These are phyloP conservation scores for Clausena lansium DNA, from an alignment of 345 rosid genomes.

Conservation along the genomic window DNA sequence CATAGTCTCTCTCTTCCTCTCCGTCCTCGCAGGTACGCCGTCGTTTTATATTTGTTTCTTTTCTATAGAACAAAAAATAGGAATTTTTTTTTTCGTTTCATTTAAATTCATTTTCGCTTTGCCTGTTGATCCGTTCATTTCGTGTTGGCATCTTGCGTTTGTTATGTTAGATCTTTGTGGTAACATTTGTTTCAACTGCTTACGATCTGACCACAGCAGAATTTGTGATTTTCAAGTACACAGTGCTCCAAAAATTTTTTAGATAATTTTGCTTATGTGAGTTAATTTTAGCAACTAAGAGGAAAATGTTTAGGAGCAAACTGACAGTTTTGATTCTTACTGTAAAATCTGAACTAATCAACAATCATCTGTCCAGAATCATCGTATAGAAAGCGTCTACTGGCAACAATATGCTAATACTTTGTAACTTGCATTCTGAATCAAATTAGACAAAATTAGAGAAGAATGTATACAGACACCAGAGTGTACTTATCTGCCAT, in stretches of 20 bases:
- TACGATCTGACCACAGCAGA: neutral
- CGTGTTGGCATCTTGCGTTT: neutral
- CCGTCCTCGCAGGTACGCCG: conserved; percentile 25
- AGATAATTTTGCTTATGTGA: neutral
- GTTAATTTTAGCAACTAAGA: neutral
- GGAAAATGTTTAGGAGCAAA: neutral
- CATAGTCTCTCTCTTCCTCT: conserved; percentile 27
- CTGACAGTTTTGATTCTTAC: neutral
- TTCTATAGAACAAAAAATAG: neutral
- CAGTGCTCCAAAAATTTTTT: neutral
- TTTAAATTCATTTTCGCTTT: neutral
- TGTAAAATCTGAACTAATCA: neutral
- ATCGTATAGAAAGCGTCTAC: neutral
- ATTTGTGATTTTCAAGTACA: neutral
- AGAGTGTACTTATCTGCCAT: neutral
- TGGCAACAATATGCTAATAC: neutral
- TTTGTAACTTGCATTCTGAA: neutral
- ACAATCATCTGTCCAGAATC: neutral
- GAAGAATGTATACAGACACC: neutral
- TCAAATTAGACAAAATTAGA: neutral
- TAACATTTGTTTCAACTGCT: neutral
- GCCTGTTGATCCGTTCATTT: neutral
- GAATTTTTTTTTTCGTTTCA: neutral
- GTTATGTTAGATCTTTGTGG: neutral
- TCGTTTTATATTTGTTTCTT: neutral